Base-by-base conservation (phyloP, 441 rosid genomes). In the Aleurites moluccanus region DNA sequence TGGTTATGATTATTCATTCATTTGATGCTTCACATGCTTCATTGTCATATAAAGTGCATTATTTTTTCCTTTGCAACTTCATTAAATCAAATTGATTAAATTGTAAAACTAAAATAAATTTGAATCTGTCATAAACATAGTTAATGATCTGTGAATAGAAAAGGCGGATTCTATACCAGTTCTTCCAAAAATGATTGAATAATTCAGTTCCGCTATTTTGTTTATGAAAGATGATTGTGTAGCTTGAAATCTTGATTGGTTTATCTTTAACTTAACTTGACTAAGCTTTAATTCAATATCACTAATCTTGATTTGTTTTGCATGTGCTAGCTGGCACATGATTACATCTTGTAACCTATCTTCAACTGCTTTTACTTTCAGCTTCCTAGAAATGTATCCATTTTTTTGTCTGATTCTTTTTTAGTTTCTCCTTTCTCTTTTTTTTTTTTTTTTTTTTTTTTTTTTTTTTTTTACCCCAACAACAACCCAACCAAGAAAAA, bases 1-100 rank as follows among this genome's bases (percentile, higher is more conserved):
- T 77, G 73, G 72, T 61, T 66, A 47, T 67, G 23, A 56, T 67
- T 45, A 33, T 6, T 68, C 78, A 67, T 20, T 50, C 6, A 21
- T 61, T 42, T 14, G 42, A 21, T 40, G 70, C 52, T 42, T 73
- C 62, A 61, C 64, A 35, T 64, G 1, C 20, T 55, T 57, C 30
- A 49, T 75, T 56, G 59, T 57, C 74, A 25, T 70, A 11, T 75
- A 28, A 47, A 57, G 57, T 44, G 42, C 64, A 53, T 53, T 25
- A 25, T 20, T 70, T 64, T 13, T 74, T 42, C 0, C 38, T n/a
- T 69, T 21, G 25, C 28, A 73, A 50, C 66, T 73, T 63, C 35
- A 23, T 52, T 45, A 35, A 52, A 50, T 40, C 3, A 44, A 67
- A 69, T 52, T 55, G 59, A 14, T 45, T 30, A 67, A 45, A 64